Base-by-base conservation (phyloP, 768 basidiomycete genomes). In the Clavulina sp. region DNA sequence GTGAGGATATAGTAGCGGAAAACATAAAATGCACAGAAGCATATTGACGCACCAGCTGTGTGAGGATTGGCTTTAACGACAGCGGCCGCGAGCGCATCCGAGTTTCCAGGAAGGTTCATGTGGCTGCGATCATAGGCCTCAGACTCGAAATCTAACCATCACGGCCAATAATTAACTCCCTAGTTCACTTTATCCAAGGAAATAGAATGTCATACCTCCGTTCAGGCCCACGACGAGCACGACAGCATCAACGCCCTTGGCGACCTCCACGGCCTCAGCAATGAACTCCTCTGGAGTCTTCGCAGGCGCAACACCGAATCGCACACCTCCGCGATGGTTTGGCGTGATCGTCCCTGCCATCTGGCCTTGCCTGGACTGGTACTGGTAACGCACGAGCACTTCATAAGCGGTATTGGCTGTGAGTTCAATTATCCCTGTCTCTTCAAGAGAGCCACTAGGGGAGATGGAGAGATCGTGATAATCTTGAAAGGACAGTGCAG, bases 81-180 rank as follows among this genome's bases (percentile, higher is more conserved):
- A 41, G 67, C 66, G 3, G 61, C 52, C 50, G 81, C 76, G 4
- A 79, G 63, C 60, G 80, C 75, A 59, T 82, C 72, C 56, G 77
- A 75, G 13, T 65, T 60, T 3, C 75, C 74, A 41, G 80, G 80
- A 58, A 82, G 67, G 43, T 70, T 63, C 24, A 84, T 65, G 1
- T 73, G 70, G 9, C 74, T 74, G 32, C 82, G 67, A 57, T 84
- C 82, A 57, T 80, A 82, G 5, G 80, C 79, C 63, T 84, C 82
- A 54, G 75, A 76, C 64, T 84, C 81, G 77, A 78, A 83, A 63
- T 84, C 43, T 46, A 28, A 9, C 26, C 9, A 38, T n/a, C n/a
- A n/a, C 9, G 16, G 43, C 26, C 26, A 9, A 9, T 46, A 26
- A 9, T 46, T 9, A 46, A 13, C 13, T 26, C 26, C 26, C 9